A percentile compares a stretch with the other conserved stretches of the same genome.
phyloP scores from a whole-genome alignment of 2,329 filamentous ascomycete genomes.

The Fusarium domesticum region DNA sequence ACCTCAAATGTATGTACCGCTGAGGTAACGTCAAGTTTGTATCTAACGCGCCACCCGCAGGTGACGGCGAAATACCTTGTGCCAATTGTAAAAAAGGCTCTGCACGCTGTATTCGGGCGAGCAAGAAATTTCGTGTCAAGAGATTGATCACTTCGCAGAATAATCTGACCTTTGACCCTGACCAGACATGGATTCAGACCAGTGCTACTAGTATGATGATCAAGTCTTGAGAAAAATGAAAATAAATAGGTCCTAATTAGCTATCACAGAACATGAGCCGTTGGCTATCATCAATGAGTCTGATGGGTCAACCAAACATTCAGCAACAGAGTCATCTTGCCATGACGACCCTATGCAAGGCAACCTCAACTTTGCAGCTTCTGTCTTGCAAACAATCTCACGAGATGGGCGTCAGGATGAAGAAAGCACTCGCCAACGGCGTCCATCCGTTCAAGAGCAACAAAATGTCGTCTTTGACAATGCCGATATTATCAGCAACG shows the following conservation, averaged over 20 bases:
- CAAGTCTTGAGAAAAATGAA: too few species aligned
- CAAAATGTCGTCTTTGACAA: too few species aligned
- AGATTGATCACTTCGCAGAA: constrained; percentile 11
- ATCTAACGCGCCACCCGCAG: too few species aligned
- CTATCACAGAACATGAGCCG: background rate
- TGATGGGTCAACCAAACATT: background rate
- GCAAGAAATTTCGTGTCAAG: constrained; percentile 14
- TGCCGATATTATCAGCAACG: too few species aligned
- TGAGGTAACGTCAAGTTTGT: too few species aligned
- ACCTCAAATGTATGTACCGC: constrained; percentile 18
- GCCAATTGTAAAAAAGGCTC: constrained; percentile 11
- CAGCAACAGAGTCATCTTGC: background rate
- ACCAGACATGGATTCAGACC: constrained; percentile 15
- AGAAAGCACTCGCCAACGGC: background rate
- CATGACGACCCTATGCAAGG: constrained; percentile 4
- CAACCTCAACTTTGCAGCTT: constrained; percentile 5
- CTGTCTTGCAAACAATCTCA: constrained; percentile 8
- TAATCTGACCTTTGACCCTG: constrained; percentile 14
- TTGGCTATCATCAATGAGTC: constrained; percentile 12
- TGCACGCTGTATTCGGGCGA: constrained; percentile 3
- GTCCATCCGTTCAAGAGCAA: background rate
- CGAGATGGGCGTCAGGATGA: background rate
- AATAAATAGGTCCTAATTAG: background rate
- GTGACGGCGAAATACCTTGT: constrained; percentile 11
- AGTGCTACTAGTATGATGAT: too few species aligned